These are phyloP conservation scores for Astraeus odoratus DNA, from an alignment of 768 basidiomycete genomes.

Conservation along the genomic window DNA sequence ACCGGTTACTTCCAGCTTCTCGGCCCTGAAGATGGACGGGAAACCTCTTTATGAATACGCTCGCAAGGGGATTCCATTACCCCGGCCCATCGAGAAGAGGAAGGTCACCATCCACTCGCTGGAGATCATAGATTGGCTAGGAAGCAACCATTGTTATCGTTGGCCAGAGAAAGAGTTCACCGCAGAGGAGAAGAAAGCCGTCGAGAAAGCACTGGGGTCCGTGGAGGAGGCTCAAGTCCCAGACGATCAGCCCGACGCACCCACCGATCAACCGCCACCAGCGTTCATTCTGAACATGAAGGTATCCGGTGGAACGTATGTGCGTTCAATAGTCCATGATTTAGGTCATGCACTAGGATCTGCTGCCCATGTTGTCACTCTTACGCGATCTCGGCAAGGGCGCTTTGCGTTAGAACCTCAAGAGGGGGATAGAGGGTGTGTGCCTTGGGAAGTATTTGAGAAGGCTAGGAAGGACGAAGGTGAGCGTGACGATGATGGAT, in stretches of 20 bases:
- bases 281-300: constrained; percentile 88
- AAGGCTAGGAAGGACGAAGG: constrained; percentile 47
- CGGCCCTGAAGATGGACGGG: constrained; percentile 98
- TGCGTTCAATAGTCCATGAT: constrained; percentile 93
- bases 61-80: constrained; percentile 81
- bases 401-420: constrained; percentile 51
- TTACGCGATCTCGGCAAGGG: constrained; percentile 87
- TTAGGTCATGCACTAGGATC: constrained; percentile 77
- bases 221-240: constrained; percentile 34
- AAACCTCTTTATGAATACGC: constrained; percentile 95
- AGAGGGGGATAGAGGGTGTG: constrained; percentile 50
- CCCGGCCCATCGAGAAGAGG: constrained; percentile 88
- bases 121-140: constrained; percentile 74
- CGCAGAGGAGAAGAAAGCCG: constrained; percentile 58
- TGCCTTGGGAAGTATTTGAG: constrained; percentile 71
- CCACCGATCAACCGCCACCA: constrained; percentile 43
- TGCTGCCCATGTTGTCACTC: constrained; percentile 88
- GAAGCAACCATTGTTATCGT: constrained; percentile 62
- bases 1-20: constrained; percentile 57
- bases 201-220: constrained; percentile 56
- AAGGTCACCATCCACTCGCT: constrained; percentile 77
- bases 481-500: constrained; percentile 59
- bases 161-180: constrained; percentile 73
- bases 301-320: constrained; percentile 95
- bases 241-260: constrained; percentile 26